These are phyloP conservation scores for Pseudopithomyces maydicus DNA, from an alignment of 2,329 filamentous ascomycete genomes.

Conservation along the genomic window DNA sequence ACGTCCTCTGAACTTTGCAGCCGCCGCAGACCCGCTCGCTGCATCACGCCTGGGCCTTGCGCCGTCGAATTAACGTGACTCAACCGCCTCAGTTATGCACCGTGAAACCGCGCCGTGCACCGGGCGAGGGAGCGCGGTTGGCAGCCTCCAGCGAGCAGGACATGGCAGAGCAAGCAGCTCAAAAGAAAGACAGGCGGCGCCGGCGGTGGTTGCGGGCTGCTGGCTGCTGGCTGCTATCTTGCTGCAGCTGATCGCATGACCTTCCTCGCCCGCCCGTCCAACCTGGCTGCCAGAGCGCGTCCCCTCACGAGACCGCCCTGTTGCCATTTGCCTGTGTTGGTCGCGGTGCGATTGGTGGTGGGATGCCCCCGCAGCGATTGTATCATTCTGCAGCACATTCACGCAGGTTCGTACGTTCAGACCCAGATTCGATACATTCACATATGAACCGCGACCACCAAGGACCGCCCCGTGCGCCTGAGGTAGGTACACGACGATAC, in stretches of 20 bases:
- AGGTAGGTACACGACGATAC: no score
- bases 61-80: constrained; percentile 34
- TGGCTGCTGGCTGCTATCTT: constrained; percentile 1
- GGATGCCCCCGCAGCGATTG: constrained; percentile 7
- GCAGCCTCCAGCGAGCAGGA: no score
- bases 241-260: constrained; percentile 32
- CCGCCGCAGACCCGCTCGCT: constrained; percentile 33
- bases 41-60: constrained; percentile 22
- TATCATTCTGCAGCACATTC: constrained; percentile 12
- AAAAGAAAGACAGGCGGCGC: not conserved
- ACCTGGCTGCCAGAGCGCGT: constrained; percentile 10
- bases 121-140: no score
- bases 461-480: no score
- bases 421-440: no score
- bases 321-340: not conserved
- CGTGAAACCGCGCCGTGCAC: constrained; percentile 37
- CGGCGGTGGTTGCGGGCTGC: not conserved
- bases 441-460: no score
- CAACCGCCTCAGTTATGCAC: constrained; percentile 36
- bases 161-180: no score
- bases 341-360: not conserved
- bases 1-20: constrained; percentile 36
- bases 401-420: not conserved
- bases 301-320: constrained; percentile 25
- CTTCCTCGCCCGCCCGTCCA: constrained; percentile 21